These are phyloP conservation scores for Blastocrithidia nonstop DNA, from an alignment of 208 protist species.

Conservation along the genomic window DNA sequence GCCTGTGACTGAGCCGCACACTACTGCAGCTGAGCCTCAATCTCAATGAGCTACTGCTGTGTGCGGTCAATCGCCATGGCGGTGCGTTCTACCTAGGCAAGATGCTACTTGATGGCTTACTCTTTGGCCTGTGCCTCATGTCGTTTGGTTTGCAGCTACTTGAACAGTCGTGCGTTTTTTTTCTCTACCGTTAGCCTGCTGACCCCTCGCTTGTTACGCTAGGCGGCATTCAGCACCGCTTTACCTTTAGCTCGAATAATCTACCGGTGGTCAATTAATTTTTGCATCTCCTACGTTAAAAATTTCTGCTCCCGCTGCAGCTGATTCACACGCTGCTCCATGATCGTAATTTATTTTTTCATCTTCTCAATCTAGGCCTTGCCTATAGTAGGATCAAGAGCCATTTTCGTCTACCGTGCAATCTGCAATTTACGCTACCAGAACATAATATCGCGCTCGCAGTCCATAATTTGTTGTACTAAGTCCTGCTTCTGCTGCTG, in stretches of 20 bases:
- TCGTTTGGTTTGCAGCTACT: slow-evolving; percentile 77
- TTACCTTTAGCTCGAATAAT: slow-evolving; percentile 88
- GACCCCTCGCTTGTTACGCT: slow-evolving; percentile 36
- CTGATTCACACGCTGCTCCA: slow-evolving; percentile 85
- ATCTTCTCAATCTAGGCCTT: slow-evolving; percentile 89
- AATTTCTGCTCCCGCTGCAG: slow-evolving; percentile 88
- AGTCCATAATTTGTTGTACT: slow-evolving; percentile 79
- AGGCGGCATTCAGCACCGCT: slow-evolving; percentile 41
- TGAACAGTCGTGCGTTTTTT: slow-evolving; percentile 73
- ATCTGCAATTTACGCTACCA: slow-evolving; percentile 95
- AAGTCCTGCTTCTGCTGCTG: slow-evolving; percentile 64
- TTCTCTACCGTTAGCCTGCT: slow-evolving; percentile 75
- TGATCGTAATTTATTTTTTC: slow-evolving; percentile 91
- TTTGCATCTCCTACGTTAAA: slow-evolving; percentile 91
- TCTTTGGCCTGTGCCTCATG: slow-evolving; percentile 75
- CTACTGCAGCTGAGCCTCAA: slow-evolving; percentile 60
- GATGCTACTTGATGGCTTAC: slow-evolving; percentile 55
- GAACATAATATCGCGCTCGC: slow-evolving; percentile 89
- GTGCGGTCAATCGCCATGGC: slow-evolving; percentile 56
- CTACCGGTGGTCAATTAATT: slow-evolving; percentile 86
- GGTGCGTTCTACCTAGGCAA: slow-evolving; percentile 64
- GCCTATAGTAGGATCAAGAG: slow-evolving; percentile 88
- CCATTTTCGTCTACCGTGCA: slow-evolving; percentile 90
- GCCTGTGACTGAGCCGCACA: slow-evolving; percentile 36
- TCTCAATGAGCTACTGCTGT: slow-evolving; percentile 42